These are phyloP conservation scores for Dothistroma pini DNA, from an alignment of 2,329 filamentous ascomycete genomes.

Conservation along the genomic window DNA sequence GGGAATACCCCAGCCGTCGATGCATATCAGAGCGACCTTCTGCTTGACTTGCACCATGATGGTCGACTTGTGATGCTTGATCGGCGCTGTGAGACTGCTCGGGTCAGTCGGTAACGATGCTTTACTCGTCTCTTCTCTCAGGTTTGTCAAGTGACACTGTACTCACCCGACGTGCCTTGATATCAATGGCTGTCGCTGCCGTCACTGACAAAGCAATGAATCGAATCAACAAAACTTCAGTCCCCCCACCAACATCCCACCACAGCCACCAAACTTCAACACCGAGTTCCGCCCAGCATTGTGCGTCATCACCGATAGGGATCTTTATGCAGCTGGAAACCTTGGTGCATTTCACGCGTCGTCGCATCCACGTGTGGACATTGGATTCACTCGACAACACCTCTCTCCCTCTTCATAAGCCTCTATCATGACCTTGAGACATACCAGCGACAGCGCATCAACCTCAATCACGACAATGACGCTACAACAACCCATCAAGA, in stretches of 20 bases:
- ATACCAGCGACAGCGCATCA: background rate
- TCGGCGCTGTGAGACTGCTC: constrained; percentile 2
- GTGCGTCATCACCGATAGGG: background rate
- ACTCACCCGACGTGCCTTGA: too few relatives aligned
- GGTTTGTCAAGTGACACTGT: background rate
- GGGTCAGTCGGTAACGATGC: background rate
- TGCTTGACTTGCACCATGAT: constrained; percentile 64
- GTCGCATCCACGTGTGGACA: background rate
- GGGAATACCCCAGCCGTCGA: constrained; percentile 96
- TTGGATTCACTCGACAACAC: background rate
- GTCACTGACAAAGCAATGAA: background rate
- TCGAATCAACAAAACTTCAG: constrained; percentile 4
- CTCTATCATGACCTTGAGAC: too few relatives aligned
- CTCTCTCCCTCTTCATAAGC: background rate
- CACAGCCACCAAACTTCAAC: constrained; percentile 5
- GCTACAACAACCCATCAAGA: constrained; percentile 22
- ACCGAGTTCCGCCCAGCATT: background rate
- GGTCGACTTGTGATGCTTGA: constrained; percentile 13
- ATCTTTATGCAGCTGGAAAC: constrained; percentile 2
- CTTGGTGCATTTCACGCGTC: background rate
- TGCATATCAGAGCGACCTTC: constrained; percentile 79
- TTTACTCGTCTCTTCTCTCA: background rate
- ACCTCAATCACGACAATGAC: constrained; percentile 10
- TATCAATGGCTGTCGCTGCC: background rate
- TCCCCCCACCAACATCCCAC: constrained; percentile 5